Evolutionary conservation across 2,329 filamentous ascomycete species (phyloP).

Genomic region (Coniochaeta prunicola): DNA sequence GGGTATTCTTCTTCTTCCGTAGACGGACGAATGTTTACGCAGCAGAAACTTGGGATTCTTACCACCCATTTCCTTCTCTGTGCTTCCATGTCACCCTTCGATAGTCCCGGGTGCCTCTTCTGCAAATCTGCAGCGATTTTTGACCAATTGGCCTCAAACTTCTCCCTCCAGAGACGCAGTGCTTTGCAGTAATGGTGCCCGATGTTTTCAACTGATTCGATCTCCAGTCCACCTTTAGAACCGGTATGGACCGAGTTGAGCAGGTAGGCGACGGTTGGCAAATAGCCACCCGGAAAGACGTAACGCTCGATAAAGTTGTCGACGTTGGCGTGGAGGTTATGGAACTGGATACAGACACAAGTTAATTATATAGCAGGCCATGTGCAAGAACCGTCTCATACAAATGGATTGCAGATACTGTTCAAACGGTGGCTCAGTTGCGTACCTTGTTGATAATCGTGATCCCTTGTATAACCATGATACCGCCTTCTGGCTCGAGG

Average conservation of each 20-base stretch:
- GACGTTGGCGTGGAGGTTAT: constrained; percentile 8
- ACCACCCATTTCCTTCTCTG: constrained; percentile 68
- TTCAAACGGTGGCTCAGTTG: no score
- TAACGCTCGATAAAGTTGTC: constrained; percentile 61
- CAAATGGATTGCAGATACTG: no score
- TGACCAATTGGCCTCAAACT: constrained; percentile 53
- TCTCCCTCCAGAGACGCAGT: constrained; percentile 59
- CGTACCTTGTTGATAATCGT: constrained; percentile 62
- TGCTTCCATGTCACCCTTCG: constrained; percentile 54
- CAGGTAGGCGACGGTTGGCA: constrained; percentile 51
- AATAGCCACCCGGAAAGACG: constrained; percentile 72
- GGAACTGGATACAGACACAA: constrained; percentile 11
- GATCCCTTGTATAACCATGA: constrained; percentile 69
- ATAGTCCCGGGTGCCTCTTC: constrained; percentile 50
- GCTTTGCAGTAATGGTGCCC: constrained; percentile 68
- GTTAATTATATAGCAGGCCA: constrained; percentile 46
- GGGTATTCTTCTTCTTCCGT: constrained; percentile 9
- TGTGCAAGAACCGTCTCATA: no score
- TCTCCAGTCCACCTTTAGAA: constrained; percentile 53
- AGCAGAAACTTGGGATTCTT: no score
- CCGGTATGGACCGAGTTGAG: constrained; percentile 52
- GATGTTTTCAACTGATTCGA: constrained; percentile 64
- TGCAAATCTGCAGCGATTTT: constrained; percentile 54
- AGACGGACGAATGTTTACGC: constrained; percentile 15
- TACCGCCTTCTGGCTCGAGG: constrained; percentile 57